These are phyloP conservation scores for Umbelopsis vinacea DNA, from an alignment of 192 early-diverging fungal species.

Conservation along the genomic window DNA sequence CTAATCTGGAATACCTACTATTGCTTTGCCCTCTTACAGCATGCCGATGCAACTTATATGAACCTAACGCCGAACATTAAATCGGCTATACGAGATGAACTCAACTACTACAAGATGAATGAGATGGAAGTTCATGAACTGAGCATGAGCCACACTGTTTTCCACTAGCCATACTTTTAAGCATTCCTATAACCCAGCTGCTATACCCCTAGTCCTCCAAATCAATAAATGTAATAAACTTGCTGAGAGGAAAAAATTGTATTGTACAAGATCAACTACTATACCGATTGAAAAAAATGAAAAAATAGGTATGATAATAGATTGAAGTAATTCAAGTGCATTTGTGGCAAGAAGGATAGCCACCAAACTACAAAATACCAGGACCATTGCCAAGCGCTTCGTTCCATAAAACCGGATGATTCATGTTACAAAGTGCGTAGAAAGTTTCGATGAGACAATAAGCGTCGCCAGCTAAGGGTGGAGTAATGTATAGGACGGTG, in stretches of 20 bases:
- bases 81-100: slow-evolving; percentile 40
- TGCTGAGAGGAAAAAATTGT: neutral
- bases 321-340: neutral
- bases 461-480: slow-evolving; percentile 37
- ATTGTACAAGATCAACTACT: neutral
- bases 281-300: neutral
- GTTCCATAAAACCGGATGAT: slow-evolving; percentile 27
- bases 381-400: neutral
- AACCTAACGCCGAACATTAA: slow-evolving; percentile 37
- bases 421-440: slow-evolving; percentile 21
- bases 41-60: slow-evolving; percentile 37
- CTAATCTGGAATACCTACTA: too few relatives aligned
- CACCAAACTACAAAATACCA: neutral
- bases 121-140: slow-evolving; percentile 47
- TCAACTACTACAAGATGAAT: slow-evolving; percentile 46
- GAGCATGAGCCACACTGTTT: slow-evolving; percentile 45
- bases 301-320: neutral
- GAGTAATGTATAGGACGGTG: neutral
- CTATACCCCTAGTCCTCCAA: neutral
- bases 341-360: neutral
- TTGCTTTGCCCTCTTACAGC: neutral
- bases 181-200: neutral
- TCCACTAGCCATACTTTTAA: slow-evolving; percentile 25
- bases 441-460: slow-evolving; percentile 41
- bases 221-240: neutral